Evolutionary conservation across 1,284 basidiomycete genomes (phyloP).

Genomic region (Vanrija sp.): DNA sequence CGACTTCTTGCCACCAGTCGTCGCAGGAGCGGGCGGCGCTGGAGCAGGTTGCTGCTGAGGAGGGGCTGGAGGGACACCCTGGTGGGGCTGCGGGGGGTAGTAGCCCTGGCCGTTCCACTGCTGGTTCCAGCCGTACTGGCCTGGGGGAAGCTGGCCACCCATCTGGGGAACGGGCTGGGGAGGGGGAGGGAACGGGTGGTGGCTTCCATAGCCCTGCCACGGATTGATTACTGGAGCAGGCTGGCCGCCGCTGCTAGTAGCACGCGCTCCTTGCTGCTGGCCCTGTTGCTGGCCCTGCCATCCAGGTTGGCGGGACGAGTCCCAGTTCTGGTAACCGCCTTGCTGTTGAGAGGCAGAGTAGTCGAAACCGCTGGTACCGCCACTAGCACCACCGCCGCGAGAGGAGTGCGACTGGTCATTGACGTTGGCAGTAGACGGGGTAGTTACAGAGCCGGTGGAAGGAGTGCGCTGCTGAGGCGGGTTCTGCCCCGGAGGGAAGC

Average conservation of each 20-base stretch:
- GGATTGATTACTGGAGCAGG: conserved; percentile 10
- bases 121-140: conserved; percentile 29
- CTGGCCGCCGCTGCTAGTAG: conserved; percentile 14
- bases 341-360: conserved; percentile 9
- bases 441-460: conserved; percentile 11
- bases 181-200: conserved; percentile 28
- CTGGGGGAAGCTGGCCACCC: conserved; percentile 19
- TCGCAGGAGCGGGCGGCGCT: background rate
- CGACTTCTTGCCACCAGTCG: conserved; percentile 18
- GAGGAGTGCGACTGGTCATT: conserved; percentile 3
- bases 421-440: conserved; percentile 4
- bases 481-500: background rate
- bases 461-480: conserved; percentile 7
- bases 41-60: conserved; percentile 1
- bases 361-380: conserved; percentile 9
- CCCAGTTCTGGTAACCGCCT: conserved; percentile 13
- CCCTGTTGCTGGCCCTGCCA: background rate
- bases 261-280: conserved; percentile 7
- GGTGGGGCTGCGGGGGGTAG: conserved; percentile 23
- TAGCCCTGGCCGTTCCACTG: conserved; percentile 18
- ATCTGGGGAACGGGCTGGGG: conserved; percentile 27
- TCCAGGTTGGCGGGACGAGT: conserved; percentile 2
- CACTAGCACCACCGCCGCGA: background rate
- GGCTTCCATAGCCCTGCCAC: conserved; percentile 27
- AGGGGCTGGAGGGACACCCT: conserved; percentile 2